Conservation (phyloP, 164 flowering plant genomes). For the Santalum album region DNA sequence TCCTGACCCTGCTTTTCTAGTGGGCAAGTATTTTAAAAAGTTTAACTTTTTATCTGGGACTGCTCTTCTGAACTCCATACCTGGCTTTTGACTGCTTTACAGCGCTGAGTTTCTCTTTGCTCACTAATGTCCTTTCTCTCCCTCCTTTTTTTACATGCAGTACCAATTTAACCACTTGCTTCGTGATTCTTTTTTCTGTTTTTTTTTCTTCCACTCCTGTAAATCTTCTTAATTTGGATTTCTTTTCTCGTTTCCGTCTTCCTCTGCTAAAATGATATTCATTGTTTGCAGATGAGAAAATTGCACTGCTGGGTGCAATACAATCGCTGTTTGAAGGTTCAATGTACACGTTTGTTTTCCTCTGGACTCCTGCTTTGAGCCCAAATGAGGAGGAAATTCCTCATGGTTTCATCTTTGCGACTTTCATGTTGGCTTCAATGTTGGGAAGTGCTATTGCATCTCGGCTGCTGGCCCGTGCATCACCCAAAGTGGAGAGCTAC, state of each 20-base stretch:
- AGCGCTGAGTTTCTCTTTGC: too few species aligned
- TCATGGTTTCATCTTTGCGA: constrained; percentile 94
- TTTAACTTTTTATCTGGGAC: too few species aligned
- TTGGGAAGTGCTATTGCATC: constrained; percentile 94
- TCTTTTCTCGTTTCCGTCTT: neutral
- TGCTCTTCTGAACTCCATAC: too few species aligned
- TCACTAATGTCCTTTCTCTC: too few species aligned
- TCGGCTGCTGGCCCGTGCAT: constrained; percentile 63
- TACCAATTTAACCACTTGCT: too few species aligned
- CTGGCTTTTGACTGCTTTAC: too few species aligned
- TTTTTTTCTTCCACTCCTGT: too few species aligned
- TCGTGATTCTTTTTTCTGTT: too few species aligned
- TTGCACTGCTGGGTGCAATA: constrained; percentile 89
- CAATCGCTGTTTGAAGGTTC: constrained; percentile 98
- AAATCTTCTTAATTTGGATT: too few species aligned
- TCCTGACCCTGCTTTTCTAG: too few species aligned
- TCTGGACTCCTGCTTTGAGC: constrained; percentile 98
- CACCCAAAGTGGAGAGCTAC: constrained; percentile 79
- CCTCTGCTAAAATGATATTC: neutral
- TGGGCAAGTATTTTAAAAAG: too few species aligned
- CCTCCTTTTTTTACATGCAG: too few species aligned
- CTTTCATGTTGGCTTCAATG: constrained; percentile 97
- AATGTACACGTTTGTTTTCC: constrained; percentile 98
- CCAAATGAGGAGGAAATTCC: constrained; percentile 94
- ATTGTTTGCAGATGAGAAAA: constrained; percentile 81